phyloP scores from a whole-genome alignment of 2,329 filamentous ascomycete species.

The Penicillium fuscoglaucum region DNA sequence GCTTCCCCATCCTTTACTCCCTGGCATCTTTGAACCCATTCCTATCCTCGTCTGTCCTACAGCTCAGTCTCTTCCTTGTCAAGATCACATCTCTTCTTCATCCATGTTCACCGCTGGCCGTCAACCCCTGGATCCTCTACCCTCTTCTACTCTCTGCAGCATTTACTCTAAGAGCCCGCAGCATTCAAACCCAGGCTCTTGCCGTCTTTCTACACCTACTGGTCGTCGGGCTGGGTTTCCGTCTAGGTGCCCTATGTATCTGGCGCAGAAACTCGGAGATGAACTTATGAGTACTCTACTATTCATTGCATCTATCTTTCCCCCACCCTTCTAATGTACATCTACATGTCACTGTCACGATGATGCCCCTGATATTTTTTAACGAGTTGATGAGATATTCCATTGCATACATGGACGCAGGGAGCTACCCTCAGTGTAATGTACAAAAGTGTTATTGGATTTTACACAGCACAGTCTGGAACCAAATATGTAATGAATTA shows the following conservation, averaged over 20 bases:
- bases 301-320: neutral
- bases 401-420: neutral
- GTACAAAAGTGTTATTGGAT: neutral
- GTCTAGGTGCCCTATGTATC: slow-evolving; percentile 37
- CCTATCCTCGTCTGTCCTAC: slow-evolving; percentile 46
- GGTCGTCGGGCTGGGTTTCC: slow-evolving; percentile 45
- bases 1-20: slow-evolving; percentile 30
- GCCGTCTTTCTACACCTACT: slow-evolving; percentile 51
- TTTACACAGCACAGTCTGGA: neutral
- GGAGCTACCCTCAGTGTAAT: neutral
- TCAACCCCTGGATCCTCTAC: slow-evolving; percentile 64
- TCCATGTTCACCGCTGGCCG: slow-evolving; percentile 71
- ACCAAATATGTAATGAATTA: neutral
- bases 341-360: neutral
- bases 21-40: slow-evolving; percentile 30
- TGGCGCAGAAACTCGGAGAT: slow-evolving; percentile 18
- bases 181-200: slow-evolving; percentile 40
- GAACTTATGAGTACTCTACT: neutral
- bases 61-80: slow-evolving; percentile 63
- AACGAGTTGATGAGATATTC: neutral
- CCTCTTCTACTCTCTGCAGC: slow-evolving; percentile 69
- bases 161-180: slow-evolving; percentile 55
- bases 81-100: slow-evolving; percentile 67
- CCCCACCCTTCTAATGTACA: neutral
- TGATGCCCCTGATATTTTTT: neutral